Percentiles rank a stretch among this genome's conserved stretches.
Conservation (phyloP, 257 asterid species). For the Solanum commersonii region DNA sequence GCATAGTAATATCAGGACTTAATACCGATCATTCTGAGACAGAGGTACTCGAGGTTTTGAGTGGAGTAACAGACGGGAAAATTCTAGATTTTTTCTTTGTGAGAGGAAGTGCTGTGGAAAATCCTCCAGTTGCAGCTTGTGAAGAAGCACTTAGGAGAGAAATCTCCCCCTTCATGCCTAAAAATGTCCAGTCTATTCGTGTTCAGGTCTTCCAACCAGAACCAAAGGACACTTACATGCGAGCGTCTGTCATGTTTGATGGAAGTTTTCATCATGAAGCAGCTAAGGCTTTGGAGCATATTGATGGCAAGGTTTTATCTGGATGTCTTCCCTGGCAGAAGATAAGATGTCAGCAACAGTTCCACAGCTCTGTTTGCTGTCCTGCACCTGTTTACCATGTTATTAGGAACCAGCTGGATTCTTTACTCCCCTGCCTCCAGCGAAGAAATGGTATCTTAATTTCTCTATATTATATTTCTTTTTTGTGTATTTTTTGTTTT, state of each 20-base stretch:
- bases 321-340: slow-evolving; percentile 82
- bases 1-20: slow-evolving; percentile 41
- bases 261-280: slow-evolving; percentile 81
- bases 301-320: slow-evolving; percentile 63
- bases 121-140: slow-evolving; percentile 45
- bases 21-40: slow-evolving; percentile 53
- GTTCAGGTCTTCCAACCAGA: slow-evolving; percentile 67
- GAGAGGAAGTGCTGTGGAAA: slow-evolving; percentile 49
- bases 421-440: slow-evolving; percentile 36
- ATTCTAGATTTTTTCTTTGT: slow-evolving; percentile 48
- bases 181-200: slow-evolving; percentile 37
- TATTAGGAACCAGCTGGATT: slow-evolving; percentile 40
- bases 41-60: slow-evolving; percentile 40
- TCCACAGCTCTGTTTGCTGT: slow-evolving; percentile 70
- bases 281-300: slow-evolving; percentile 76
- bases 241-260: slow-evolving; percentile 65
- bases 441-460: slow-evolving; percentile 37
- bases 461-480: neutral
- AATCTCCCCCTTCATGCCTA: slow-evolving; percentile 72
- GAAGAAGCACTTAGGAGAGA: slow-evolving; percentile 66
- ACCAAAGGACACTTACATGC: slow-evolving; percentile 42
- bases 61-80: slow-evolving; percentile 29
- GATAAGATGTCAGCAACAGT: slow-evolving; percentile 57
- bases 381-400: slow-evolving; percentile 64
- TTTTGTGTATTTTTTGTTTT: neutral